These are phyloP conservation scores for Rauvolfia tetraphylla DNA, from an alignment of 257 asterid species.

Conservation along the genomic window DNA sequence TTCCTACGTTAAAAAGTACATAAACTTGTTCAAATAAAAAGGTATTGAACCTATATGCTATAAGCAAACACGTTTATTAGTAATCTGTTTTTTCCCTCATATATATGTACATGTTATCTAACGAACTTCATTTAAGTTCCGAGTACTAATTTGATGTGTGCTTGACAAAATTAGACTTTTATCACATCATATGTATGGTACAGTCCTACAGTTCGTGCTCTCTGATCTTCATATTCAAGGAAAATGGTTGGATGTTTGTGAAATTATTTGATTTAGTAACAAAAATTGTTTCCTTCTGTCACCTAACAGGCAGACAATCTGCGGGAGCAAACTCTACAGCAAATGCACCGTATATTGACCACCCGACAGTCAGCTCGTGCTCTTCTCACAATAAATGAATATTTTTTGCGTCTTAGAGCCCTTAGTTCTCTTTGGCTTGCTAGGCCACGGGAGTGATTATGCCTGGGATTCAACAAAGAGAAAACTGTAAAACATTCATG, in stretches of 20 bases:
- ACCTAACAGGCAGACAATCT: constrained; percentile 72
- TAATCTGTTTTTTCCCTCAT: not conserved
- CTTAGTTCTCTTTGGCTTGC: constrained; percentile 97
- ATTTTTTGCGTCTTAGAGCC: constrained; percentile 86
- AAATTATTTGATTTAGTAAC: not conserved
- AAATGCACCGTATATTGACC: constrained; percentile 78
- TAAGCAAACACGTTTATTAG: not conserved
- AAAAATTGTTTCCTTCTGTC: not conserved
- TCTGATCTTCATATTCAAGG: not conserved
- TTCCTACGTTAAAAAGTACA: not conserved
- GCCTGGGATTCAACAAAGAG: not conserved
- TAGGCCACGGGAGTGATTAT: constrained; percentile 65
- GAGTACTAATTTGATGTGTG: not conserved
- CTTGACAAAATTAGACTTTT: too few relatives aligned
- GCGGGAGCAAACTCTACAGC: constrained; percentile 83
- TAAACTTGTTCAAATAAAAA: not conserved
- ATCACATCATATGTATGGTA: not conserved
- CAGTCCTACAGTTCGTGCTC: not conserved
- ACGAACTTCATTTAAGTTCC: not conserved
- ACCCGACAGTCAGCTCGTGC: constrained; percentile 93
- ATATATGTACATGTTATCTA: not conserved
- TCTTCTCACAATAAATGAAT: constrained; percentile 64
- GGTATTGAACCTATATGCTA: too few relatives aligned
- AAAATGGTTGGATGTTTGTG: not conserved
- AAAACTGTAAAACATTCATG: not conserved